phyloP scores from a whole-genome alignment of 1,139 yeast genomes.

The Yamadazyma epiphylla region DNA sequence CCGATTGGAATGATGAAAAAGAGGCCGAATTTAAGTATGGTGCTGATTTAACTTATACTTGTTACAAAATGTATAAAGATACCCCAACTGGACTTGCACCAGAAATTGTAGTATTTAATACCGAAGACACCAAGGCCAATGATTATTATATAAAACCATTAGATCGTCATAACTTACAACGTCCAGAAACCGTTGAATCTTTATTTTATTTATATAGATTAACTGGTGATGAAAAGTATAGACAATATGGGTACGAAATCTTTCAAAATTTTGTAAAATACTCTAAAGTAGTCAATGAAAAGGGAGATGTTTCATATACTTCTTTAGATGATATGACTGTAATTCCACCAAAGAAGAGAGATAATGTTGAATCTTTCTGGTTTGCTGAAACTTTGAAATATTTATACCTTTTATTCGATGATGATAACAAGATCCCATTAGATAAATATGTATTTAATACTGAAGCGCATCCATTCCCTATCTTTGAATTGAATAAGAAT shows the following conservation, averaged over 20 bases:
- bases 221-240: conserved; percentile 76
- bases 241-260: conserved; percentile 90
- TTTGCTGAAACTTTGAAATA: conserved; percentile 90
- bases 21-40: conserved; percentile 63
- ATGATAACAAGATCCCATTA: conserved; percentile 52
- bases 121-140: conserved; percentile 19
- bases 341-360: conserved; percentile 50
- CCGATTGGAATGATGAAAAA: conserved; percentile 33
- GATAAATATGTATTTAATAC: conserved; percentile 80
- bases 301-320: conserved; percentile 60
- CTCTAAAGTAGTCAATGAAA: conserved; percentile 46
- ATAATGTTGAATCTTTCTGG: conserved; percentile 93
- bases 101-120: conserved; percentile 80
- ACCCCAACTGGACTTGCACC: conserved; percentile 76
- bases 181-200: conserved; percentile 94
- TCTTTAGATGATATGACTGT: conserved; percentile 66
- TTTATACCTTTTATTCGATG: conserved; percentile 75
- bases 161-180: conserved; percentile 81
- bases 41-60: conserved; percentile 72
- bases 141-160: conserved; percentile 69
- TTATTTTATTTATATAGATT: conserved; percentile 75
- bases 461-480: conserved; percentile 91
- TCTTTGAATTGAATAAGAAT: conserved; percentile 49
- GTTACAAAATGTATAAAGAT: conserved; percentile 77
- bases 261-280: conserved; percentile 66